Conservation (phyloP, 2,329 filamentous ascomycete species). For the Fusarium incarnatum region DNA sequence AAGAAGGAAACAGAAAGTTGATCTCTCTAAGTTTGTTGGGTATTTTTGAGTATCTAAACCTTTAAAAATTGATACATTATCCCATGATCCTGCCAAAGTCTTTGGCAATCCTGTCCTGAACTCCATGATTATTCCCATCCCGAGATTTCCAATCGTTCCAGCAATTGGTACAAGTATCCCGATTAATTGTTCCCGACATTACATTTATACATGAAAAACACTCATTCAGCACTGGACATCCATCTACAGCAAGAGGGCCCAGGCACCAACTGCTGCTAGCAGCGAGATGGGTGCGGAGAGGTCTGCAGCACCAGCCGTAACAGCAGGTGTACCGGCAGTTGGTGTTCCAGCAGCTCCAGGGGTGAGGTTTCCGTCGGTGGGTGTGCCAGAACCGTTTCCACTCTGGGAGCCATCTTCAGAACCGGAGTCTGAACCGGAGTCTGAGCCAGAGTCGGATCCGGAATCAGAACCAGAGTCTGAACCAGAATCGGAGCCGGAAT, state of each 20-base stretch:
- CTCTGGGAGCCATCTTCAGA: neutral
- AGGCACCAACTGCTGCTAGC: constrained; percentile 57
- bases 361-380: constrained; percentile 21
- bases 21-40: constrained; percentile 26
- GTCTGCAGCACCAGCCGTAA: constrained; percentile 44
- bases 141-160: constrained; percentile 36
- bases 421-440: constrained; percentile 4
- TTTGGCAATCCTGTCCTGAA: constrained; percentile 11
- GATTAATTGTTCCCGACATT: constrained; percentile 38
- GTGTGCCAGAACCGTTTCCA: constrained; percentile 6
- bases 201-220: constrained; percentile 29
- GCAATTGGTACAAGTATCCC: constrained; percentile 36
- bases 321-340: constrained; percentile 31
- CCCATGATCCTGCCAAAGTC: neutral
- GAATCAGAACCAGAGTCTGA: neutral
- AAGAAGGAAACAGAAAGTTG: neutral
- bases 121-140: constrained; percentile 31
- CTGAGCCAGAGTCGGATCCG: neutral
- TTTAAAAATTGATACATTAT: constrained; percentile 23
- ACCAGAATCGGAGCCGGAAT: neutral
- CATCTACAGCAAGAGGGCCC: constrained; percentile 55
- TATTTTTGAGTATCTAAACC: constrained; percentile 25
- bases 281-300: constrained; percentile 56
- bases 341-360: constrained; percentile 38
- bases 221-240: neutral